Percentiles rank a stretch among this genome's conserved stretches.
Evolutionary conservation across 176 grass and related monocot genomes (phyloP).

Genomic region (Metroxylon sagu): DNA sequence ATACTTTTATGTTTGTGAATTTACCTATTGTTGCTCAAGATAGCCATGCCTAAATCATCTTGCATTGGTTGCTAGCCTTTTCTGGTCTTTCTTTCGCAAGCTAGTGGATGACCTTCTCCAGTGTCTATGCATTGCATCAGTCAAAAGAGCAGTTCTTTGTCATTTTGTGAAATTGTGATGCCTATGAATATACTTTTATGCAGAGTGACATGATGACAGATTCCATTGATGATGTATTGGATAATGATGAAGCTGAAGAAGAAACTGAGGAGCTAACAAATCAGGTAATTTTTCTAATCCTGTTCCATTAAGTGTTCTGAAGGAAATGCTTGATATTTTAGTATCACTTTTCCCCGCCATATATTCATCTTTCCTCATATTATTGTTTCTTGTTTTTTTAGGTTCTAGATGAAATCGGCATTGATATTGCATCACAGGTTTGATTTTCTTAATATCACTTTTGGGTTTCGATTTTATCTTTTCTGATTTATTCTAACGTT

Average conservation of each 20-base stretch:
- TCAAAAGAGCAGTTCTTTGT: too few relatives aligned
- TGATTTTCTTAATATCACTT: slow-evolving; percentile 16
- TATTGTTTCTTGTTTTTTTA: slow-evolving; percentile 31
- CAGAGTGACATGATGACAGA: slow-evolving; percentile 97
- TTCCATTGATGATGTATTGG: slow-evolving; percentile 62
- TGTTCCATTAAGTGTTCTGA: too few relatives aligned
- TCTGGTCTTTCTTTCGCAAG: too few relatives aligned
- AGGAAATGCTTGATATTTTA: too few relatives aligned
- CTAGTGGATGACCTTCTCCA: too few relatives aligned
- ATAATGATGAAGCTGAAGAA: slow-evolving; percentile 82
- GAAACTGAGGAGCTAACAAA: slow-evolving; percentile 85
- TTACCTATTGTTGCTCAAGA: slow-evolving; percentile 13
- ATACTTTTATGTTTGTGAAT: not conserved
- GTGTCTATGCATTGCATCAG: too few relatives aligned
- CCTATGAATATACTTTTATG: not conserved
- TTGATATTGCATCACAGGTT: slow-evolving; percentile 94
- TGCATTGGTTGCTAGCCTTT: too few relatives aligned
- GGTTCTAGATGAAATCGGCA: slow-evolving; percentile 95
- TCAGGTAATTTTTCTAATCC: slow-evolving; percentile 31
- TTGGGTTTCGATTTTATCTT: not conserved
- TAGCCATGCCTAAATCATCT: not conserved
- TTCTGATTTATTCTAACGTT: slow-evolving; percentile 5
- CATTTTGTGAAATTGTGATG: too few relatives aligned
- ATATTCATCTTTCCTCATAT: not conserved
- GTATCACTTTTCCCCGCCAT: too few relatives aligned